Base-by-base conservation (phyloP, 1,284 basidiomycete genomes). In the Ustilago loliicola region DNA sequence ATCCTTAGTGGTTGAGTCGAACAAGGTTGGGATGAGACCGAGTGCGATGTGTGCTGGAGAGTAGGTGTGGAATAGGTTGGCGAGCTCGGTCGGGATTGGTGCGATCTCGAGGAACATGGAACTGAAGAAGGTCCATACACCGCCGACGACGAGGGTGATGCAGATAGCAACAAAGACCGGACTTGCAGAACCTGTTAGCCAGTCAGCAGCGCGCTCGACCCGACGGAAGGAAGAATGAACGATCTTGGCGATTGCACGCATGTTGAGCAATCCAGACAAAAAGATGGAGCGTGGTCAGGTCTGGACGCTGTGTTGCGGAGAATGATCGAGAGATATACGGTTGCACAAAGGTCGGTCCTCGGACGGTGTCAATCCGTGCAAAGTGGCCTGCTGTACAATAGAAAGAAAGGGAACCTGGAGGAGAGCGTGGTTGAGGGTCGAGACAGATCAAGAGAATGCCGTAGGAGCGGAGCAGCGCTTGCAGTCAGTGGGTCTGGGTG, bases 201-300 rank as follows among this genome's bases (percentile, higher is more conserved):
- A 89, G 87, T 97, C 94, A 5, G 91, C 94, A 53, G 88, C 87
- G 53, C 91, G 88, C 87, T 98, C 95, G 32, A 96, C 87, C 25
- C 89, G 88, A 85, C 91, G 93, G 88, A 96, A 97, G 88, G 93
- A 95, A 59, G 91, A 89, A 82, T 96, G 96, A 57, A 97, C 93
- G 47, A 85, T 63, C 2, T 80, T 77, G 17, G 88, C 87, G 66
- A 87, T 79, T 21, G 76, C 66, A 38, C 86, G 79, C 80, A 83
- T 78, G 53, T 4, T 71, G 52, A 50, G 32, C 51, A 19, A 30
- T 50, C 48, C 23, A 25, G 27, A 25, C 23, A 3, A 50, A 23
- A 40, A 8, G 17, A 25, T 21, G 4, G 25, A 27, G 29, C 15
- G 11, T n/a, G 38, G 23, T 23, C 29, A 11, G 40, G 21, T 30